These are phyloP conservation scores for Rhododendron henanense DNA, from an alignment of 148 eudicot species.

Conservation along the genomic window DNA sequence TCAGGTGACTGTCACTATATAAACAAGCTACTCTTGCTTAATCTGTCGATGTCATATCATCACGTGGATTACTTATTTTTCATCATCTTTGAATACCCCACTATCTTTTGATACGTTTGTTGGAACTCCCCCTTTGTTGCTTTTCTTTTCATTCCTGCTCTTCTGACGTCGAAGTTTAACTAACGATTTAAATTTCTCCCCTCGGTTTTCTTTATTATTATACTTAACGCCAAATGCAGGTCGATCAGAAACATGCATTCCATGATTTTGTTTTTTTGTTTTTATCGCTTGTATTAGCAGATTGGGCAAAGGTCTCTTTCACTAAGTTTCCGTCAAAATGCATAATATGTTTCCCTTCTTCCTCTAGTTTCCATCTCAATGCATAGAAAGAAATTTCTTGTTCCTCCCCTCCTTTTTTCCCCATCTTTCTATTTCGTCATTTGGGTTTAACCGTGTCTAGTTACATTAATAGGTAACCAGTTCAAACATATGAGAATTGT, in stretches of 20 bases:
- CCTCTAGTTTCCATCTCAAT: not conserved
- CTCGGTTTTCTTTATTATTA: not conserved
- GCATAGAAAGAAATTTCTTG: not conserved
- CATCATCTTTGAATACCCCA: not conserved
- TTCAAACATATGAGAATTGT: not conserved
- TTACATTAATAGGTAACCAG: not conserved
- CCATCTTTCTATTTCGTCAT: not conserved
- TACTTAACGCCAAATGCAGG: not conserved
- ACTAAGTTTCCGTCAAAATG: not conserved
- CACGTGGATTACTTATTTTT: not conserved
- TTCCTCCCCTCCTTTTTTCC: not conserved
- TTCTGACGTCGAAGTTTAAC: not conserved
- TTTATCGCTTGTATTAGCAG: not conserved
- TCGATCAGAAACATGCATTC: not conserved
- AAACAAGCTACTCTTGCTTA: not conserved
- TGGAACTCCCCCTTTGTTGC: not conserved
- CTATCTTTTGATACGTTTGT: not conserved
- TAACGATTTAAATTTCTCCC: not conserved
- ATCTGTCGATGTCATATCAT: not conserved
- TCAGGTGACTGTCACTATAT: conserved; percentile 50
- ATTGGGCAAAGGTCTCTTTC: not conserved
- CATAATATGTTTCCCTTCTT: not conserved
- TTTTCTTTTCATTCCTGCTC: not conserved
- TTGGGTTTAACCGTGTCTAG: not conserved
- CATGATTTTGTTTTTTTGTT: not conserved